phyloP scores from a whole-genome alignment of 345 rosid species.

The Eucalyptus regnans region DNA sequence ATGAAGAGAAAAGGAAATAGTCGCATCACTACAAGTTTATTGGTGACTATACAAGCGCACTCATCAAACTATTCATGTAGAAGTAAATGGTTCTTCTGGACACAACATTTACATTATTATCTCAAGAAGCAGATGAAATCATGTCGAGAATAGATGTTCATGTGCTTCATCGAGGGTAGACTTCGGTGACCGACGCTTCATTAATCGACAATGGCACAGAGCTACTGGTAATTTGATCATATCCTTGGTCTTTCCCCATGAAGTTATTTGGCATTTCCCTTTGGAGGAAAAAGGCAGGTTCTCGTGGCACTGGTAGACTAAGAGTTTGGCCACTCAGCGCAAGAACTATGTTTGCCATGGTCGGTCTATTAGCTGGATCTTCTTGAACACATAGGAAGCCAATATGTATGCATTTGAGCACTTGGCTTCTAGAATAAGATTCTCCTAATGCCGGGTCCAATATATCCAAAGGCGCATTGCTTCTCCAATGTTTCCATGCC shows the following conservation, averaged over 20 bases:
- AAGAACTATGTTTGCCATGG: no score
- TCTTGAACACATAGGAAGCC: no score
- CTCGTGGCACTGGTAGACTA: no score
- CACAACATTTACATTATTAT: background rate
- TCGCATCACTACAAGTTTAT: background rate
- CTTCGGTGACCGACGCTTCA: background rate
- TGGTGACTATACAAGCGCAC: background rate
- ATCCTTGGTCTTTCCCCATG: background rate
- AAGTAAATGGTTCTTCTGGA: background rate
- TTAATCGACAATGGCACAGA: background rate
- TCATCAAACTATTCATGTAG: background rate
- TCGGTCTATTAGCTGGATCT: no score
- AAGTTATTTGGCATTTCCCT: background rate
- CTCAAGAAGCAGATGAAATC: background rate
- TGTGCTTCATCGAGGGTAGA: background rate
- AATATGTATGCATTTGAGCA: no score
- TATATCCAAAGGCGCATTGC: no score
- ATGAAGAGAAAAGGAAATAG: background rate
- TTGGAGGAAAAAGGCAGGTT: conserved; percentile 6
- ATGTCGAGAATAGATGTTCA: background rate
- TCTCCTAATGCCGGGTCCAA: no score
- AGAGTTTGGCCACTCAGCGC: no score
- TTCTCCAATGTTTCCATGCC: no score
- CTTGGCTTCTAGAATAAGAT: no score
- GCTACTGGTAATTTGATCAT: background rate